Evolutionary conservation across 2,329 filamentous ascomycete genomes (phyloP).

Genomic region (Intubia oerlemansii): DNA sequence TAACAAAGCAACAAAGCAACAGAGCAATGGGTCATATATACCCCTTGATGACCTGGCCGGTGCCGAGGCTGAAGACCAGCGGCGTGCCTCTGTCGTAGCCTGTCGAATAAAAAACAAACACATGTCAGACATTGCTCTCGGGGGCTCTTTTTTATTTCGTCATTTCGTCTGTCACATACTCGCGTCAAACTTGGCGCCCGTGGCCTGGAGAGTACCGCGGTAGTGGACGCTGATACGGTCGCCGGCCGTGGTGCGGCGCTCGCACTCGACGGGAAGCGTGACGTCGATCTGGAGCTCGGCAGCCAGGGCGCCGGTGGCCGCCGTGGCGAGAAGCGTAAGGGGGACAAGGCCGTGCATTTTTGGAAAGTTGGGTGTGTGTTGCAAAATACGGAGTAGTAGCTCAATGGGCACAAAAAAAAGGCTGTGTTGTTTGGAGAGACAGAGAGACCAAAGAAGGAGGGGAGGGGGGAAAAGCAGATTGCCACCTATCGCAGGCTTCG

Average conservation of each 20-base stretch:
- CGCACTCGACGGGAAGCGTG: constrained; percentile 53
- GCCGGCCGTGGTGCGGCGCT: constrained; percentile 52
- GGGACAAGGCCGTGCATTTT: too few relatives aligned
- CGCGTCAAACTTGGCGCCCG: constrained; percentile 67
- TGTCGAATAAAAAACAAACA: not conserved
- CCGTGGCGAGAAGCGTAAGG: constrained; percentile 28
- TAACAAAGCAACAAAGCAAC: not conserved
- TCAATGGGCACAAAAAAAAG: too few relatives aligned
- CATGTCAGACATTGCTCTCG: not conserved
- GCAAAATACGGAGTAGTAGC: too few relatives aligned
- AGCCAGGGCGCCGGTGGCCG: constrained; percentile 27
- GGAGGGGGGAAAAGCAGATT: too few relatives aligned
- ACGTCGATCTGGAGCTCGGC: constrained; percentile 57
- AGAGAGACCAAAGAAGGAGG: too few relatives aligned
- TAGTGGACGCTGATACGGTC: constrained; percentile 81
- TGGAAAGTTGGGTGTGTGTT: too few relatives aligned
- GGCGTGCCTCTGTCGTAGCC: constrained; percentile 49
- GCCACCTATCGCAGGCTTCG: too few relatives aligned
- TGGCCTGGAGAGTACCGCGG: constrained; percentile 52
- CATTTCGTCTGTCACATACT: too few relatives aligned
- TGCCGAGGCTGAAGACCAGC: constrained; percentile 59
- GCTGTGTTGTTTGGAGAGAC: too few relatives aligned
- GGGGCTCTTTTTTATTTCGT: too few relatives aligned
- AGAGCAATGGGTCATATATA: too few relatives aligned
- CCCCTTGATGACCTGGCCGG: constrained; percentile 76